Evolutionary conservation across 2,329 filamentous ascomycete genomes (phyloP).

Genomic region (Cladosporium sp.): DNA sequence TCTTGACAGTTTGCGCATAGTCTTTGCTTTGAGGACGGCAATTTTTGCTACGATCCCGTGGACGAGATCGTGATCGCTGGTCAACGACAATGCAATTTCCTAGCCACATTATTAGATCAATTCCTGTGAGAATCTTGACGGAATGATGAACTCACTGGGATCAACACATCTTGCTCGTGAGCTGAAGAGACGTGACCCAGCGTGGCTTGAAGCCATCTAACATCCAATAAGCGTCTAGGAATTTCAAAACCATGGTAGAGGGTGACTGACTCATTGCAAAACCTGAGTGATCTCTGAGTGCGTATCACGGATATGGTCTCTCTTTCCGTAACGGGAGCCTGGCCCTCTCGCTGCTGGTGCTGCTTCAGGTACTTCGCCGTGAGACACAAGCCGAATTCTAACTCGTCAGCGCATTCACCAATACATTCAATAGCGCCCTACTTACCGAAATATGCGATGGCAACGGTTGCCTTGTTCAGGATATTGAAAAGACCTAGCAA

Average conservation of each 20-base stretch:
- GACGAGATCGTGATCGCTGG: neutral
- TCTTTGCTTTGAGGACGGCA: neutral
- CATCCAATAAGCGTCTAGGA: neutral
- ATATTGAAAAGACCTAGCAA: conserved; percentile 3
- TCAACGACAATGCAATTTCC: too few relatives aligned
- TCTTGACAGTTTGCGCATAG: neutral
- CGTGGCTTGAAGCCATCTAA: conserved; percentile 8
- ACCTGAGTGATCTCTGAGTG: neutral
- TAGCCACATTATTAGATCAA: too few relatives aligned
- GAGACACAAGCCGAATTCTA: neutral
- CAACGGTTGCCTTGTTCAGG: neutral
- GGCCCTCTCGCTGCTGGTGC: too few relatives aligned
- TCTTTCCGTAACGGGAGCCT: too few relatives aligned
- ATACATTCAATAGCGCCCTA: neutral
- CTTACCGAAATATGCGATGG: conserved; percentile 2
- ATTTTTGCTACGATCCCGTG: neutral
- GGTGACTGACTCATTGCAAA: neutral
- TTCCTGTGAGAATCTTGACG: too few relatives aligned
- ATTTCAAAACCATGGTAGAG: too few relatives aligned
- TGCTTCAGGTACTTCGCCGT: neutral
- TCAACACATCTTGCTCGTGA: too few relatives aligned
- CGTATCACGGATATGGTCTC: neutral
- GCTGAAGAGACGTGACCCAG: neutral
- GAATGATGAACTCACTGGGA: too few relatives aligned
- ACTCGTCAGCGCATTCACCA: neutral